Percentiles rank a stretch among this genome's conserved stretches.
phyloP scores from a whole-genome alignment of 179 eudicot species.

The Beta corolliflora region DNA sequence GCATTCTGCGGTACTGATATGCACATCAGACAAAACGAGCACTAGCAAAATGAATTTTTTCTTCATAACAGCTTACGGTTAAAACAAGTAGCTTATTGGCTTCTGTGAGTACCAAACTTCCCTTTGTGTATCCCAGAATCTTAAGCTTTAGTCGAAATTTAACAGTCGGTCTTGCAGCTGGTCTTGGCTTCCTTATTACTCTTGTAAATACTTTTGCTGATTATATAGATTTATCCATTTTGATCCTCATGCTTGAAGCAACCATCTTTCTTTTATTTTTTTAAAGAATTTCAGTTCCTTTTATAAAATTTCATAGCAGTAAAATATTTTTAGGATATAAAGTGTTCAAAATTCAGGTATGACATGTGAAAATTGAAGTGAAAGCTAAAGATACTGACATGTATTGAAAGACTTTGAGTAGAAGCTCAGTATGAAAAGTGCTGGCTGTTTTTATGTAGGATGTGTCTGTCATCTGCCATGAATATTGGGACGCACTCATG shows the following conservation, averaged over 20 bases:
- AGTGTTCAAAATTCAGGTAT: background rate
- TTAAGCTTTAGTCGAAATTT: background rate
- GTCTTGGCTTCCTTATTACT: constrained; percentile 15
- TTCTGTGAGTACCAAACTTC: constrained; percentile 12
- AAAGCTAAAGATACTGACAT: constrained; percentile 19
- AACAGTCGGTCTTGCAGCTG: constrained; percentile 1
- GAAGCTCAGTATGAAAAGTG: constrained; percentile 21
- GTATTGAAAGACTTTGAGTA: constrained; percentile 24
- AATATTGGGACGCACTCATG: constrained; percentile 12
- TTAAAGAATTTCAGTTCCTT: background rate
- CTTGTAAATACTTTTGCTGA: constrained; percentile 17
- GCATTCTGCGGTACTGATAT: background rate
- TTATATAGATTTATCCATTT: background rate
- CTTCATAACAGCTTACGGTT: background rate
- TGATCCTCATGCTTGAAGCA: constrained; percentile 28
- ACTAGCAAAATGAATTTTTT: background rate
- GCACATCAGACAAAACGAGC: background rate
- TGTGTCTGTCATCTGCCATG: background rate
- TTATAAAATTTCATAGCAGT: background rate
- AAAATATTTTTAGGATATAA: background rate
- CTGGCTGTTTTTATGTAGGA: constrained; percentile 10
- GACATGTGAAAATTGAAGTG: constrained; percentile 15
- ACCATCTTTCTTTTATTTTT: background rate
- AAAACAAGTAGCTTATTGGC: background rate
- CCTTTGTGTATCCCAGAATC: background rate